Evolutionary conservation across 306 rosid species (phyloP), one percentile per base, ranked within the genome.

Genomic region (Prunus armeniaca): DNA sequence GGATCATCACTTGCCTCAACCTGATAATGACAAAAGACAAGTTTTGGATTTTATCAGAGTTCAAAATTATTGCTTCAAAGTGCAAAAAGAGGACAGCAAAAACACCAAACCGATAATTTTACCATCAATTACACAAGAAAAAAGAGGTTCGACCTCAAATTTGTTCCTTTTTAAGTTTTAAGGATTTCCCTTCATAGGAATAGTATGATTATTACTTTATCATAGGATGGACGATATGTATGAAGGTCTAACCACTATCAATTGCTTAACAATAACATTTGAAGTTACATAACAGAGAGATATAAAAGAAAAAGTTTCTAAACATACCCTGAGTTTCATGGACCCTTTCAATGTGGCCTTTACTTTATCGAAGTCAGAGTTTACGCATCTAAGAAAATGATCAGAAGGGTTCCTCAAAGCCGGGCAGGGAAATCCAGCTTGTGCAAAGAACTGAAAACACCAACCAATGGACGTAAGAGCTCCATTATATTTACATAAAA

Each of bases 361-460:
- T 57, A 95, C 97, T 91, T 95, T 95, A 79, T 95, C 99, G 68
- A 95, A 95, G 68, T 95, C 99, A 43, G 98, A 95, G 75, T 95
- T 95, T 81, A 95, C 77, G 82, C 97, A 92, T 78, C 98, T 82
- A 41, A 95, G 98, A 79, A 92, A 95, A 85, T 95, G 99, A 81
- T 95, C 99, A 38, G 99, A 95, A 4, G 99, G 98, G 82, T 92
- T 95, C 85, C 99, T 95, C 87, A 95, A 71, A 83, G 98, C 91
- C 68, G 99, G 96, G 87, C 99, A 95, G 14, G 99, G 99, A 81
- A 95, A 95, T 27, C 99, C 98, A 72, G 98, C 97, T 84, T 88
- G 99, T 66, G 90, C 91, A 88, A 95, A 95, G 86, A 95, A 95
- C 98, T 95, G 89, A 86, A 82, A 6, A 76, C 11, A 79, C 64